Base-by-base conservation (phyloP, 1,139 yeast species). In the Groenewaldozyma auringiensis region DNA sequence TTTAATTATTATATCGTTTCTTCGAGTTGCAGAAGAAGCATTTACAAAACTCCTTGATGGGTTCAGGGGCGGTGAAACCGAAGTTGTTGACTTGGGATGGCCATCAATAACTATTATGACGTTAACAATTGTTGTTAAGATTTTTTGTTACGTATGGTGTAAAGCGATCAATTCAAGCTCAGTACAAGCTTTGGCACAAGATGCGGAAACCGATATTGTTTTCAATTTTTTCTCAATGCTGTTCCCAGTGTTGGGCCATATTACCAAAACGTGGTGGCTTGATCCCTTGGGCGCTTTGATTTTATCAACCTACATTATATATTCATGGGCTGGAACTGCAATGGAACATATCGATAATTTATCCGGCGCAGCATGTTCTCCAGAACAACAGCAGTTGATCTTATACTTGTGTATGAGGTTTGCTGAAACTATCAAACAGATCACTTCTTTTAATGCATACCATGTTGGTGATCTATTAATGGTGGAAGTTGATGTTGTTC, bases 111-210 rank as follows among this genome's bases (percentile, higher is more conserved):
- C 60, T 1, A 82, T 83, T 50, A 84, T 84, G 94, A 40, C 69
- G 0, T 49, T 74, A 14, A 84, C 94, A 0, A 79, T 84, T 11
- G 55, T 75, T 4, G 70, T 76, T 41, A 84, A 84, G 58, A 55
- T 79, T 3, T 72, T 69, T 1, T 80, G 87, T 57, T 84, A 76
- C 71, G 34, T 75, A 4, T 78, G 86, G 79, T 83, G 92, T 60
- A 66, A 74, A 27, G 66, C 70, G n/a, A 75, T 83, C 50, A 68
- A 71, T 17, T 80, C 87, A 11, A 76, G 83, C 14, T 78, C 88
- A 0, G 83, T 84, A 1, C 83, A 78, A 59, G 94, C 94, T 0
- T 66, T 84, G 46, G 87, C 92, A 1, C 92, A 83, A 60, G 94
- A 84, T 64, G 94, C 94, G 0, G 69, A 74, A 65, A 83, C 89